These are phyloP conservation scores for Botryotinia calthae DNA, from an alignment of 2,329 filamentous ascomycete species.

Conservation along the genomic window DNA sequence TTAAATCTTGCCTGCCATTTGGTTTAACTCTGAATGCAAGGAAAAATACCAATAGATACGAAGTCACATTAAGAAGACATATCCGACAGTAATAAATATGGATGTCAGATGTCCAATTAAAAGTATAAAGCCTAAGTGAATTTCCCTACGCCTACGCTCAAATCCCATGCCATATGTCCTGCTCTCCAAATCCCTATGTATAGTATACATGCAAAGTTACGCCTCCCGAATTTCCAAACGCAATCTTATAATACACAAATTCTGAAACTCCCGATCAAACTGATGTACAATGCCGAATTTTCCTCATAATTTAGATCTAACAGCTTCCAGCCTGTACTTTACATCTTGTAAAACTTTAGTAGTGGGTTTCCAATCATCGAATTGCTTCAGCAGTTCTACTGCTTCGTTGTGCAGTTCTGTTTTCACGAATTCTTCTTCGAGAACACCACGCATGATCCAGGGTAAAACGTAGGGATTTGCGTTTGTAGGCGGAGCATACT, in stretches of 20 bases:
- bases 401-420: slow-evolving; percentile 76
- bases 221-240: background rate
- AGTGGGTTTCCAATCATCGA: slow-evolving; percentile 88
- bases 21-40: background rate
- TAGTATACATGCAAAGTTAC: slow-evolving; percentile 12
- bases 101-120: background rate
- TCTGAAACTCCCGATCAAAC: slow-evolving; percentile 6
- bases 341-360: slow-evolving; percentile 95
- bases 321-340: slow-evolving; percentile 88
- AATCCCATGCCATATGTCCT: slow-evolving; percentile 4
- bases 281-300: background rate
- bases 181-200: slow-evolving; percentile 1
- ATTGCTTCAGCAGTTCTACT: slow-evolving; percentile 74
- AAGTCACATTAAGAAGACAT: background rate
- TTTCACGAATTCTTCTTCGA: slow-evolving; percentile 90
- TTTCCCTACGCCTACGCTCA: slow-evolving; percentile 5
- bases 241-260: slow-evolving; percentile 15
- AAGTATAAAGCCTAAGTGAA: background rate
- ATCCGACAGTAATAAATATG: background rate
- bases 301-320: slow-evolving; percentile 70
- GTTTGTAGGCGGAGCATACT: slow-evolving; percentile 49
- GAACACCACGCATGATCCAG: slow-evolving; percentile 89
- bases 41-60: background rate
- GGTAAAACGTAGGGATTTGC: slow-evolving; percentile 87
- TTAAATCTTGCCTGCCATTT: background rate